These are phyloP conservation scores for Colletotrichum higginsianum DNA, from an alignment of 2,329 filamentous ascomycete species.

Conservation along the genomic window DNA sequence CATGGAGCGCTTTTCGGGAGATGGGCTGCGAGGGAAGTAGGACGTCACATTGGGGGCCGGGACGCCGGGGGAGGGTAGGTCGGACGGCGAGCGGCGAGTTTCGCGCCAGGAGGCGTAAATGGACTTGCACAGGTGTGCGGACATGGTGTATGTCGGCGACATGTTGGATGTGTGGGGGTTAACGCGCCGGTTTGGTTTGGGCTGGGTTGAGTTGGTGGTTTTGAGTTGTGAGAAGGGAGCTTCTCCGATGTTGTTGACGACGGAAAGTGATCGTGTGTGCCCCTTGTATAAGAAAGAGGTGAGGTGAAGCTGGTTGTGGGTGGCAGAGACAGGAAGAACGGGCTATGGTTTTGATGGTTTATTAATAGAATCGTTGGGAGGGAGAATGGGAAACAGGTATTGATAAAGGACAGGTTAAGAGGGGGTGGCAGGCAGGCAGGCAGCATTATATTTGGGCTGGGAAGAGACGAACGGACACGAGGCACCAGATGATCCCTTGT, in stretches of 20 bases:
- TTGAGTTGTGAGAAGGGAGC: neutral
- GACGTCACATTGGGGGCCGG: slow-evolving; percentile 48
- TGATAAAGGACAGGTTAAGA: neutral
- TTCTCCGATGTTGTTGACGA: neutral
- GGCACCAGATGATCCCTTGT: slow-evolving; percentile 4
- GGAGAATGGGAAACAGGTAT: slow-evolving; percentile 17
- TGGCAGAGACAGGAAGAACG: slow-evolving; percentile 11
- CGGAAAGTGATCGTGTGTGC: slow-evolving; percentile 11
- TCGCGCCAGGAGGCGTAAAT: slow-evolving; percentile 73
- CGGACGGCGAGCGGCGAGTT: slow-evolving; percentile 58
- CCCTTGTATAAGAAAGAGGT: slow-evolving; percentile 27
- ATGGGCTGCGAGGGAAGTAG: slow-evolving; percentile 47
- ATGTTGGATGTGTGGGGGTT: slow-evolving; percentile 54
- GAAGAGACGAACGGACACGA: slow-evolving; percentile 13
- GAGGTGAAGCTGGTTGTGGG: slow-evolving; percentile 14
- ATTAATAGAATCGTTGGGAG: slow-evolving; percentile 34
- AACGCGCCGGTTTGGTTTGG: slow-evolving; percentile 4
- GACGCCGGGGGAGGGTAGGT: slow-evolving; percentile 48
- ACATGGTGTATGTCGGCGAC: slow-evolving; percentile 74
- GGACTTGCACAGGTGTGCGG: slow-evolving; percentile 72
- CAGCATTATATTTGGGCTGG: slow-evolving; percentile 38
- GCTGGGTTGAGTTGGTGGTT: slow-evolving; percentile 5
- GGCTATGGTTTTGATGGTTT: slow-evolving; percentile 10
- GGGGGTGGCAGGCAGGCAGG: slow-evolving; percentile 26
- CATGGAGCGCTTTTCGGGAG: slow-evolving; percentile 61